Evolutionary conservation across 306 rosid species (phyloP).

Genomic region (Sicyos edulis): DNA sequence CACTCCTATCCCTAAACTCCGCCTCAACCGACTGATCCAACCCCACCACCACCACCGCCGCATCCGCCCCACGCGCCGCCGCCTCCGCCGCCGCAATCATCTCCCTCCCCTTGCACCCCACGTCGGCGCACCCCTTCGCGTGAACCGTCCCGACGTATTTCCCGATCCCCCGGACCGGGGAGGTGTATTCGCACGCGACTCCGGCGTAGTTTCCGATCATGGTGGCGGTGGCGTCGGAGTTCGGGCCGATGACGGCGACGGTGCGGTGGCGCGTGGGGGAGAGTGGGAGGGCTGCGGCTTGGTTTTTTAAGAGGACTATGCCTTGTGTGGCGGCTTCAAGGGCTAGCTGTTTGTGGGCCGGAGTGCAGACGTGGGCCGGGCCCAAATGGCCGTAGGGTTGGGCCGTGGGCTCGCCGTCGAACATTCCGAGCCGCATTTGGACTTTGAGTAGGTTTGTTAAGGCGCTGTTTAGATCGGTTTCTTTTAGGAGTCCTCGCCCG

Average conservation of each 20-base stretch:
- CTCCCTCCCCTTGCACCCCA: constrained; percentile 41
- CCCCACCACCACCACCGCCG: constrained; percentile 71
- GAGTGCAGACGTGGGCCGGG: constrained; percentile 52
- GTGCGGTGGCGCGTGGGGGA: constrained; percentile 36
- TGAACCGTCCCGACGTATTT: constrained; percentile 58
- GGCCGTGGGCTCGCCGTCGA: constrained; percentile 58
- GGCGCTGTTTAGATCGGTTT: constrained; percentile 54
- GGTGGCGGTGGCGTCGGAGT: constrained; percentile 66
- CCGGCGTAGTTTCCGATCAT: constrained; percentile 96
- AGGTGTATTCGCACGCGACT: constrained; percentile 71
- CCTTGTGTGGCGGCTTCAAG: constrained; percentile 83
- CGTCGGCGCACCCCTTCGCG: constrained; percentile 49
- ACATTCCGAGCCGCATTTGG: constrained; percentile 94
- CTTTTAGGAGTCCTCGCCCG: constrained; percentile 35
- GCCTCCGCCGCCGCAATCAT: constrained; percentile 46
- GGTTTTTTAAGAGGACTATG: constrained; percentile 58
- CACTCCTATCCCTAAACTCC: constrained; percentile 48
- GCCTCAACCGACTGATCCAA: constrained; percentile 85
- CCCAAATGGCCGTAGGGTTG: constrained; percentile 61
- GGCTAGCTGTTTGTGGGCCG: constrained; percentile 58
- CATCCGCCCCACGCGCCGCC: constrained; percentile 55
- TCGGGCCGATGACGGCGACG: constrained; percentile 85
- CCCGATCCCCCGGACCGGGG: constrained; percentile 71
- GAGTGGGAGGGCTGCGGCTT: constrained; percentile 41
- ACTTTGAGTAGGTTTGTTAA: constrained; percentile 56